Evolutionary conservation across 2,329 filamentous ascomycete genomes (phyloP), one percentile per base, ranked within the genome.

Genomic region (Aureobasidium sp.): DNA sequence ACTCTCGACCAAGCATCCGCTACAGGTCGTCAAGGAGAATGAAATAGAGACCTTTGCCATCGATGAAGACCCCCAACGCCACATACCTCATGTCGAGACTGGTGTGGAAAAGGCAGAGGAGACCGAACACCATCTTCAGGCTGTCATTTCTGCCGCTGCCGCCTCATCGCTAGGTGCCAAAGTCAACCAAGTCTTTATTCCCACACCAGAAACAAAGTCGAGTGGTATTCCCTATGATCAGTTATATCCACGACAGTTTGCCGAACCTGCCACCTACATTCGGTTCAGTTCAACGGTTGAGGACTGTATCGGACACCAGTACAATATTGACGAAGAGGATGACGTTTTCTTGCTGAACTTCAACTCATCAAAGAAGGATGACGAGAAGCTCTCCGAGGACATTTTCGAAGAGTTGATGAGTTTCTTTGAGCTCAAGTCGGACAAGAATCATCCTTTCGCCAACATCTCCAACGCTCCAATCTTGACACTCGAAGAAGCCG

Each of bases 231-330:
- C 90, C 75, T 99, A 96, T 86, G 90, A 95, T 74, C 84, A 87
- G 69, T 83, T 96, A 68, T 97, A 97, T 72, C 84, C 87, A 53
- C 84, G 83, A 65, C 78, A 80, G 61, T 96, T 93, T 75, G 83
- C 86, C 69, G 88, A 95, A 74, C 91, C 94, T 57, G 85, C 87
- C 63, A 94, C 92, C 63, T 97, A 97, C 75, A 96, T 99, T 72
- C 90, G 93, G 65, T 97, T 95, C 77, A 97, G 94, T 65, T 93
- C 95, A 66, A 99, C 94, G 2, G 93, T 99, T 63, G 94, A 99
- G 76, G 94, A 99, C 75, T 95, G 88, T 69, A 87, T 90, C 70
- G 89, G 89, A 69, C 89, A 87, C 71, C 84, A 87, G 68, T 99
- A 99, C 85, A 91, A 95, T 76, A 93, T 97, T 88, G 92, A 86